Evolutionary conservation across 192 early-diverging fungal genomes (phyloP).

Genomic region (Rhizophlyctis rosea): DNA sequence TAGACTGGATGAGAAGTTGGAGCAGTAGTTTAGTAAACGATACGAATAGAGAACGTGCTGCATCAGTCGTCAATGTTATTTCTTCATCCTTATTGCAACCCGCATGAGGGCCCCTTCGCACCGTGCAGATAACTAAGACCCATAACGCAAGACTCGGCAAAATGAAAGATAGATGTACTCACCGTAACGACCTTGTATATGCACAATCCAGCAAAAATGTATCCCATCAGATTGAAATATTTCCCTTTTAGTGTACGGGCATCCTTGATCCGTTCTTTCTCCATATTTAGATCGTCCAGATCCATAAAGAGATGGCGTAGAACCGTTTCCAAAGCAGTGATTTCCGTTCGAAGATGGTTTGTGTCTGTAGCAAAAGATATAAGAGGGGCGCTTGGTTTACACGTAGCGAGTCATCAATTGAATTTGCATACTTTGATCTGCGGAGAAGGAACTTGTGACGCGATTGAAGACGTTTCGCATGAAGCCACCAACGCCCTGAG

Average conservation of each 20-base stretch:
- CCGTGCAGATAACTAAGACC: too few species aligned
- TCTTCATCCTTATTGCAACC: too few species aligned
- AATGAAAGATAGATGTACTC: constrained; percentile 5
- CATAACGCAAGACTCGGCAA: too few species aligned
- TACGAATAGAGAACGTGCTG: too few species aligned
- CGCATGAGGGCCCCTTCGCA: too few species aligned
- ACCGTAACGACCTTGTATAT: constrained; percentile 82
- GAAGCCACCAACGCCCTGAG: constrained; percentile 52
- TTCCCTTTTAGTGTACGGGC: constrained; percentile 75
- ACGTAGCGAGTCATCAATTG: neutral
- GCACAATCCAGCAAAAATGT: constrained; percentile 86
- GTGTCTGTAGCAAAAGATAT: constrained; percentile 36
- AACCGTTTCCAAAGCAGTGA: constrained; percentile 62
- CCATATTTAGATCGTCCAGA: constrained; percentile 77
- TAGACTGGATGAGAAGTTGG: constrained; percentile 52
- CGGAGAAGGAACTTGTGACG: constrained; percentile 19
- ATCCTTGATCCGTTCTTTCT: constrained; percentile 57
- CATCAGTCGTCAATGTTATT: neutral
- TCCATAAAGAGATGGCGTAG: constrained; percentile 70
- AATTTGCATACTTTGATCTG: neutral
- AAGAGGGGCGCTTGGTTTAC: neutral
- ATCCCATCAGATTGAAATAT: constrained; percentile 77
- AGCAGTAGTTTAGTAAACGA: too few species aligned
- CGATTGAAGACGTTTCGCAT: constrained; percentile 51
- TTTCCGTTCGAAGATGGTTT: constrained; percentile 43